Evolutionary conservation across 108 stramenopile genomes (phyloP), one percentile per base, ranked within the genome.

Genomic region (Epithemia pelagica): DNA sequence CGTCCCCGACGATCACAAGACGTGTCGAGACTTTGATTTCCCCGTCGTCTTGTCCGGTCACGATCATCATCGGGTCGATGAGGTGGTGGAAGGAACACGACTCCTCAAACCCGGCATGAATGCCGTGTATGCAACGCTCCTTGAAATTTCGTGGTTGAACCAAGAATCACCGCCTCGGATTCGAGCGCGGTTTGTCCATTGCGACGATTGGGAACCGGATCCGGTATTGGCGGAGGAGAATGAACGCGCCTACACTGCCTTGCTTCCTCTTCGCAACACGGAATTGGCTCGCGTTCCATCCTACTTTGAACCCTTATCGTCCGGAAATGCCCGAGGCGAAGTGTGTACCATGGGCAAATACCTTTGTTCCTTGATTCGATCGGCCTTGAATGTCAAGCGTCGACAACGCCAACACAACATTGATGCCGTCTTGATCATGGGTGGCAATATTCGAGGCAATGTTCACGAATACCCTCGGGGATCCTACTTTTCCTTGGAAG

Each of bases 51-150:
- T 82, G 24, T 68, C 66, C 23, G 81, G 81, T 25, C 81, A 82
- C 57, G 81, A 82, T 60, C 81, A 82, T 54, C 81, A 82, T 57
- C 62, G 61, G 3, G 77, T 78, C 51, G 81, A 82, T 31, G 81
- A 78, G 33, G 67, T 78, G 24, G 74, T 82, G 21, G 67, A 72
- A 22, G 77, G 77, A 0, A 82, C 81, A 19, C 65, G 77, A 19
- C 68, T 82, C 10, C 27, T 82, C 32, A 78, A 82, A 46, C 77
- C 81, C 27, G 81, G 77, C 7, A 65, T 69, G 73, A 74, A 77
- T 64, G 76, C 68, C 21, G 65, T 68, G 22, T 70, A 72, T 64
- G 77, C 77, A 7, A 73, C 81, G 1, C 68, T 78, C 19, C 32
- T 82, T 30, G 81, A 82, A 58, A 2, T 82, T 20, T 54, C 53